Percentiles rank a stretch among this genome's conserved stretches.
phyloP scores from a whole-genome alignment of 2,329 filamentous ascomycete genomes.

The Ophiocordyceps robertsii region DNA sequence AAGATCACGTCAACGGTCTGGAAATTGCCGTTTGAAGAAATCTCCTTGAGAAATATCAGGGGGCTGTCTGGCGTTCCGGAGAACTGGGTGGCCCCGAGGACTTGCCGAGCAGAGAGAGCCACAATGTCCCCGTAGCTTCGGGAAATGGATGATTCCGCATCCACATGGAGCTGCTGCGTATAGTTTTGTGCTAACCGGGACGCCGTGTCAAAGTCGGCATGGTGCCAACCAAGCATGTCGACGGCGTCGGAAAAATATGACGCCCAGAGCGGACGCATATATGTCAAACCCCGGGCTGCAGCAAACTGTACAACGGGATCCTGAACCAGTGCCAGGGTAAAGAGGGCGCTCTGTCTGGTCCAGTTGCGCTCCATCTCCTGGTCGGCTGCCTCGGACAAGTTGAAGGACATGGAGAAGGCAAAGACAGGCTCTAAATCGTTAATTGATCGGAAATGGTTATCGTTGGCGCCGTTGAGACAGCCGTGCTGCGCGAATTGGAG shows the following conservation, averaged over 20 bases:
- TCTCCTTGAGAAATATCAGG: conserved; percentile 75
- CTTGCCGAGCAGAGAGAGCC: conserved; percentile 65
- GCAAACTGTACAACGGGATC: conserved; percentile 71
- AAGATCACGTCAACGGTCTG: conserved; percentile 84
- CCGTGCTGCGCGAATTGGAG: conserved; percentile 57
- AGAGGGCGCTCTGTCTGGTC: conserved; percentile 41
- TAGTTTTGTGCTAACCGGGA: conserved; percentile 55
- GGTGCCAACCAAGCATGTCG: conserved; percentile 62
- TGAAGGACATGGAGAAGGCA: conserved; percentile 58
- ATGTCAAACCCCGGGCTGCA: conserved; percentile 58
- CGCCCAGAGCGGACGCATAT: conserved; percentile 69
- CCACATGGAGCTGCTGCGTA: conserved; percentile 53
- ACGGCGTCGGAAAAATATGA: conserved; percentile 54
- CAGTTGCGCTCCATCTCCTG: too few species aligned
- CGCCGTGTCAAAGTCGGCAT: conserved; percentile 56
- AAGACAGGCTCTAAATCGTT: conserved; percentile 73
- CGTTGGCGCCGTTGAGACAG: conserved; percentile 21
- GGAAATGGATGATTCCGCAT: conserved; percentile 62
- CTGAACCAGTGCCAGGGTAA: conserved; percentile 66
- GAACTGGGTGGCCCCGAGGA: conserved; percentile 66
- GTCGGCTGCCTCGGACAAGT: conserved; percentile 23
- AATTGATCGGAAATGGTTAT: conserved; percentile 53
- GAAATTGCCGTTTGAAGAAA: conserved; percentile 71
- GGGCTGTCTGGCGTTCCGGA: conserved; percentile 54
- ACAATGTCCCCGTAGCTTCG: conserved; percentile 66